Evolutionary conservation across 129 eudicot genomes (phyloP).

Genomic region (Erigeron canadensis): DNA sequence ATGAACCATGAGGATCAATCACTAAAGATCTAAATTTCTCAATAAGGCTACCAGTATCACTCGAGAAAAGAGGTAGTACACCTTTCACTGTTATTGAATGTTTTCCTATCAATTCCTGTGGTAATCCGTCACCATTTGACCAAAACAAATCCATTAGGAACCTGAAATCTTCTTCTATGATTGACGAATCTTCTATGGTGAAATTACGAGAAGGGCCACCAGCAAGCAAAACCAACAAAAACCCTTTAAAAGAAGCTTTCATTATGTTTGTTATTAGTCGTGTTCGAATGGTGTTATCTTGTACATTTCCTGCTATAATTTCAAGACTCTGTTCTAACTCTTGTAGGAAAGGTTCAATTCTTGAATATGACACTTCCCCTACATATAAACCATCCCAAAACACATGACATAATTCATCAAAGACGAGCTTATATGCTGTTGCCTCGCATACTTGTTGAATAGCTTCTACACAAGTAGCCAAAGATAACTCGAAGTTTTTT

Average conservation of each 20-base stretch:
- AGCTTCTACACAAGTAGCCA: slow-evolving; percentile 63
- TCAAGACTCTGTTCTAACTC: slow-evolving; percentile 71
- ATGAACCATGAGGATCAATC: slow-evolving; percentile 37
- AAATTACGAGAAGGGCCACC: slow-evolving; percentile 82
- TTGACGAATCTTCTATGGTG: slow-evolving; percentile 45
- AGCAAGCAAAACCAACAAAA: slow-evolving; percentile 73
- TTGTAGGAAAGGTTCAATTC: slow-evolving; percentile 73
- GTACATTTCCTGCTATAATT: slow-evolving; percentile 57
- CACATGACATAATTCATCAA: slow-evolving; percentile 60
- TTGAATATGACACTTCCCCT: slow-evolving; percentile 53
- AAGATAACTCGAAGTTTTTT: slow-evolving; percentile 52
- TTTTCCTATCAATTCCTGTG: slow-evolving; percentile 67
- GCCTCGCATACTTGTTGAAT: slow-evolving; percentile 67
- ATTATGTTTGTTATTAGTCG: slow-evolving; percentile 71
- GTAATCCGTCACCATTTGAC: slow-evolving; percentile 92
- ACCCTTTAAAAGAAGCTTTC: slow-evolving; percentile 93
- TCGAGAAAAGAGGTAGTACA: slow-evolving; percentile 57
- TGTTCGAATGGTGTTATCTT: slow-evolving; percentile 64
- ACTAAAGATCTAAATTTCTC: slow-evolving; percentile 44
- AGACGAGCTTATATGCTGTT: slow-evolving; percentile 60
- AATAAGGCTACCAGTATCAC: slow-evolving; percentile 49
- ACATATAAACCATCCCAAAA: slow-evolving; percentile 60
- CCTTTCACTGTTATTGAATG: slow-evolving; percentile 39
- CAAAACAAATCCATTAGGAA: slow-evolving; percentile 77
- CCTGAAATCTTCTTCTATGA: slow-evolving; percentile 69